Percentiles rank a stretch among this genome's conserved stretches.
These are phyloP conservation scores for Kwoniella dendrophila DNA, from an alignment of 768 basidiomycete genomes.

Conservation along the genomic window DNA sequence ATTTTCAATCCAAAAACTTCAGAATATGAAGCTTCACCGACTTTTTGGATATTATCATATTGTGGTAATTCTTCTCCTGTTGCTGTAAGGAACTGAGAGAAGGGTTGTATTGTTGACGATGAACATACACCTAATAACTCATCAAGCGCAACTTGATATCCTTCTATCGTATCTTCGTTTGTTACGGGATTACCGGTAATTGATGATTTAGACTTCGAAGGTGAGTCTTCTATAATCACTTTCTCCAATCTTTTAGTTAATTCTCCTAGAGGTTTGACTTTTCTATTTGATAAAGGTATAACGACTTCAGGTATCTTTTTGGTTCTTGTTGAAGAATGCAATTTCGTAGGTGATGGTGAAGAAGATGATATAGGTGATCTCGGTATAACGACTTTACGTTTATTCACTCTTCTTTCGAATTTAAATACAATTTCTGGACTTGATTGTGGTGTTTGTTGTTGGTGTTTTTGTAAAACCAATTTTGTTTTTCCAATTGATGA, in stretches of 20 bases:
- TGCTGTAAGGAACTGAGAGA: constrained; percentile 18
- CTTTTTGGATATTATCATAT: constrained; percentile 68
- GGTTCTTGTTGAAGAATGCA: neutral
- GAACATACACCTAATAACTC: constrained; percentile 11
- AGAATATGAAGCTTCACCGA: constrained; percentile 95
- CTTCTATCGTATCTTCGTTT: neutral
- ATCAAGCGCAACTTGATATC: neutral
- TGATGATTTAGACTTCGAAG: neutral
- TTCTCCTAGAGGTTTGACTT: neutral
- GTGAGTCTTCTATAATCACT: constrained; percentile 12
- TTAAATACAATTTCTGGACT: constrained; percentile 20
- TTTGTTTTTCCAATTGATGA: too few relatives aligned
- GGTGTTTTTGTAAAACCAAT: neutral
- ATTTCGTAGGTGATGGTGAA: neutral
- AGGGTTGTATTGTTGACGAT: neutral
- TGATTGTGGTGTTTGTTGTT: neutral
- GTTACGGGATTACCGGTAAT: neutral
- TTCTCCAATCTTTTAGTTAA: constrained; percentile 8
- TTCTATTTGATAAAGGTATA: constrained; percentile 15
- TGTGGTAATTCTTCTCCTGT: constrained; percentile 4
- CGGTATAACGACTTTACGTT: constrained; percentile 11
- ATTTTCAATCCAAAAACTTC: constrained; percentile 72
- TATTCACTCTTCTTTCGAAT: constrained; percentile 1
- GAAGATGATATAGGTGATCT: constrained; percentile 3
- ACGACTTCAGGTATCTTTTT: constrained; percentile 18